Conservation (phyloP, 1,284 basidiomycete genomes). For the Retiboletus fuscus region DNA sequence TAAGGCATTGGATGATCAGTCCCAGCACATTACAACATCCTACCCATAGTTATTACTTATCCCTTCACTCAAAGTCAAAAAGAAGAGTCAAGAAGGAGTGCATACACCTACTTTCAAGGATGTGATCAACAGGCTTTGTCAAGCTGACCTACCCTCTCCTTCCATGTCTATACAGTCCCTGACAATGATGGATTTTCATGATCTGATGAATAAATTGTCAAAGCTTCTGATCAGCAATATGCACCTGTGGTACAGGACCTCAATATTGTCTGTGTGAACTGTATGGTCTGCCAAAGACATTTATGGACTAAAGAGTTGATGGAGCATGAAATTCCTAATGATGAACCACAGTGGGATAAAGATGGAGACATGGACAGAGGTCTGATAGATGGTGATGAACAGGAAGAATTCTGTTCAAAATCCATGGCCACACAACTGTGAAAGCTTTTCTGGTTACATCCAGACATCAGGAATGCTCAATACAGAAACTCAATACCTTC, state of each 20-base stretch:
- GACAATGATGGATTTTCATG: too few species aligned
- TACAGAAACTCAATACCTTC: conserved; percentile 1
- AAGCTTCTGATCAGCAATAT: conserved; percentile 8
- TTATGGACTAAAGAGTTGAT: background rate
- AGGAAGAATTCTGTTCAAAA: background rate
- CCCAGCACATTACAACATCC: too few species aligned
- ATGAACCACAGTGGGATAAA: background rate
- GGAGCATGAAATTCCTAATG: background rate
- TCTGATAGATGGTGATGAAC: too few species aligned
- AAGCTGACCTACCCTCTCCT: too few species aligned
- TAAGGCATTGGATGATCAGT: too few species aligned
- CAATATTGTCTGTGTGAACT: background rate
- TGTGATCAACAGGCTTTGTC: too few species aligned
- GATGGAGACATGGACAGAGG: background rate
- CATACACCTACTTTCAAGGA: too few species aligned
- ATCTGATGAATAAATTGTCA: too few species aligned
- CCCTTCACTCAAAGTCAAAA: too few species aligned
- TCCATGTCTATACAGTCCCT: too few species aligned
- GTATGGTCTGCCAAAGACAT: background rate
- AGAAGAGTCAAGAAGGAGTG: too few species aligned
- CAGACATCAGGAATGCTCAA: background rate
- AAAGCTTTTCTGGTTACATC: background rate
- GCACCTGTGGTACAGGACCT: conserved; percentile 3
- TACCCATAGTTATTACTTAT: too few species aligned
- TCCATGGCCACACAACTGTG: background rate